phyloP scores from a whole-genome alignment of 306 rosid genomes.

The Vicia sativa region DNA sequence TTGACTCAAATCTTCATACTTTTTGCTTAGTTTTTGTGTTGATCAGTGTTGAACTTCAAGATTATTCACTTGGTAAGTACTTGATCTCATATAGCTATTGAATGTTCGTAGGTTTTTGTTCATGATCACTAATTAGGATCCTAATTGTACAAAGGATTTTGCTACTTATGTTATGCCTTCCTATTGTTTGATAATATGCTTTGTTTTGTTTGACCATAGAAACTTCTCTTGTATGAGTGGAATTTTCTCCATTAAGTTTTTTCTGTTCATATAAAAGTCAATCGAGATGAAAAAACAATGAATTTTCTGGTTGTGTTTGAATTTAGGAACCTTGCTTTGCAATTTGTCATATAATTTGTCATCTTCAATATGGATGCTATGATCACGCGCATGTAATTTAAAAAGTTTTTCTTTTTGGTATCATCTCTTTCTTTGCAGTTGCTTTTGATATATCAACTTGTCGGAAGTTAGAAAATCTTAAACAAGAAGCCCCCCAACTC shows the following conservation, averaged over 20 bases:
- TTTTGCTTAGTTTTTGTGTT: slow-evolving; percentile 41
- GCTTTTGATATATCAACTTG: slow-evolving; percentile 32
- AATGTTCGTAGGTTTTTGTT: slow-evolving; percentile 30
- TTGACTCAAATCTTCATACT: slow-evolving; percentile 43
- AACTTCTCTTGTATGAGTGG: slow-evolving; percentile 10
- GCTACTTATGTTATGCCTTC: not conserved
- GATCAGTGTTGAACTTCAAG: slow-evolving; percentile 30
- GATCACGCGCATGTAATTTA: slow-evolving; percentile 18
- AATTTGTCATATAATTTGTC: slow-evolving; percentile 25
- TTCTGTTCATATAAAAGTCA: not conserved
- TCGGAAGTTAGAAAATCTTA: slow-evolving; percentile 38
- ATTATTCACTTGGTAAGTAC: slow-evolving; percentile 50
- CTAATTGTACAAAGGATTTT: not conserved
- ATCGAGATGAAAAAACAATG: not conserved
- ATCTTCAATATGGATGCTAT: slow-evolving; percentile 28
- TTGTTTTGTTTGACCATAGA: slow-evolving; percentile 2
- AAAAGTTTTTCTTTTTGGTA: not conserved
- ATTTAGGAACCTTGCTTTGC: slow-evolving; percentile 27
- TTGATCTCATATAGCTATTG: slow-evolving; percentile 38
- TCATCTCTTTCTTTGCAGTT: slow-evolving; percentile 30
- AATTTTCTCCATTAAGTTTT: not conserved
- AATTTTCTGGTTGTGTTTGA: slow-evolving; percentile 21
- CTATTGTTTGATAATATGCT: not conserved
- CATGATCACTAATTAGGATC: slow-evolving; percentile 33
- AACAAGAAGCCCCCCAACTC: slow-evolving; percentile 26